Evolutionary conservation across 768 basidiomycete species (phyloP), one percentile per base, ranked within the genome.

Genomic region (Rubroboletus pulcherrimus): DNA sequence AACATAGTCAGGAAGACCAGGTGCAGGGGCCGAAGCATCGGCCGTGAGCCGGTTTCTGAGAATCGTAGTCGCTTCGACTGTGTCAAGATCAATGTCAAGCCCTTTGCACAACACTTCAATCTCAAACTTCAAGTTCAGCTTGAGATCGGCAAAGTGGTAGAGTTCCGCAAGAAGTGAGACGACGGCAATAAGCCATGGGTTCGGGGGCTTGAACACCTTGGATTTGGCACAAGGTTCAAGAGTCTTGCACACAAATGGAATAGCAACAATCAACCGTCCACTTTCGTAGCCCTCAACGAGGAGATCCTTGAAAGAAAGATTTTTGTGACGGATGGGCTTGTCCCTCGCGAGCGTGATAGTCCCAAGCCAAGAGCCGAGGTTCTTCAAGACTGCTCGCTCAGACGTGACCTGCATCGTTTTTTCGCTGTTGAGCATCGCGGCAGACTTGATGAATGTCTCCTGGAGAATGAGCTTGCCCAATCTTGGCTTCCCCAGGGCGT

Each of bases 141-240:
- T 96, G 58, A 98, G 80, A 63, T 98, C 95, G 5, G 93, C 96
- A 64, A 88, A 95, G 69, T 95, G 91, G 71, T 99, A 98, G n/a
- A 99, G 81, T 70, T 99, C 97, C 42, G 86, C 91, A 43, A 98
- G 82, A 41, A 98, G 78, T 61, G 89, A 85, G 64, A 98, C 78
- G 59, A 99, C 91, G 0, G 91, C 95, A 89, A 98, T 95, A 48
- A 99, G 74, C 97, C 97, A 99, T 2, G 97, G 97, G 70, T 98
- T 99, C 26, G 97, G 97, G 19, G 93, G 89, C 65, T 82, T 88
- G 83, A 99, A 99, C 29, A 98, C 90, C 60, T 79, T 87, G 33
- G 96, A 98, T 66, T 87, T 86, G 46, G 86, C 81, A 58, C 92
- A 93, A 44, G 91, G 91, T 68, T 94, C 91, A 44, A 99, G 81